These are phyloP conservation scores for Arachnomyces sp. DNA, from an alignment of 2,329 filamentous ascomycete species.

Conservation along the genomic window DNA sequence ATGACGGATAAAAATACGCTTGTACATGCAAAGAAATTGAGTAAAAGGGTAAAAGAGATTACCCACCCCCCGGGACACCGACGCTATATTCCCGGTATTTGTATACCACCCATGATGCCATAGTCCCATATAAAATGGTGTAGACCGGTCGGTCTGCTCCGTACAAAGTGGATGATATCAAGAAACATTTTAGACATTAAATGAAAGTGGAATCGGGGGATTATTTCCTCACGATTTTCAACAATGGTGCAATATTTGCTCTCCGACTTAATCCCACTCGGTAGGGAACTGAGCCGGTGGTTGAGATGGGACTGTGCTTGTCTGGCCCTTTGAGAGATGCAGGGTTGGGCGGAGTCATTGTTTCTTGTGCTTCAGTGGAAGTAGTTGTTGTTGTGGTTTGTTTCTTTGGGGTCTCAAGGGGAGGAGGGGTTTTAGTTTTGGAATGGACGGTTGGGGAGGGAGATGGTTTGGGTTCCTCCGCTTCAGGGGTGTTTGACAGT, in stretches of 20 bases:
- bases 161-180: too few species aligned
- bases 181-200: too few species aligned
- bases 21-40: too few species aligned
- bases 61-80: too few species aligned
- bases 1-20: too few species aligned
- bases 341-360: conserved; percentile 7
- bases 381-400: conserved; percentile 2
- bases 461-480: conserved; percentile 1
- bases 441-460: neutral
- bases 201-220: conserved; percentile 4
- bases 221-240: conserved; percentile 38
- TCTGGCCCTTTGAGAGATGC: conserved; percentile 23
- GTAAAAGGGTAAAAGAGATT: too few species aligned
- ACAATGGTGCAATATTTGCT: conserved; percentile 40
- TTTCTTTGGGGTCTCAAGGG: conserved; percentile 9
- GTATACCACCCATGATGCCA: too few species aligned
- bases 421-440: neutral
- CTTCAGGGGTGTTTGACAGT: neutral
- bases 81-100: too few species aligned
- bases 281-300: conserved; percentile 32
- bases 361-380: conserved; percentile 1
- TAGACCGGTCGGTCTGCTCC: too few species aligned
- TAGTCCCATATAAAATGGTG: too few species aligned
- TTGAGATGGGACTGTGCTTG: conserved; percentile 35
- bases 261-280: conserved; percentile 43